A percentile compares a stretch with the other conserved stretches of the same genome.
These are phyloP conservation scores for Botrytis sinoallii DNA, from an alignment of 2,329 filamentous ascomycete species.

Conservation along the genomic window DNA sequence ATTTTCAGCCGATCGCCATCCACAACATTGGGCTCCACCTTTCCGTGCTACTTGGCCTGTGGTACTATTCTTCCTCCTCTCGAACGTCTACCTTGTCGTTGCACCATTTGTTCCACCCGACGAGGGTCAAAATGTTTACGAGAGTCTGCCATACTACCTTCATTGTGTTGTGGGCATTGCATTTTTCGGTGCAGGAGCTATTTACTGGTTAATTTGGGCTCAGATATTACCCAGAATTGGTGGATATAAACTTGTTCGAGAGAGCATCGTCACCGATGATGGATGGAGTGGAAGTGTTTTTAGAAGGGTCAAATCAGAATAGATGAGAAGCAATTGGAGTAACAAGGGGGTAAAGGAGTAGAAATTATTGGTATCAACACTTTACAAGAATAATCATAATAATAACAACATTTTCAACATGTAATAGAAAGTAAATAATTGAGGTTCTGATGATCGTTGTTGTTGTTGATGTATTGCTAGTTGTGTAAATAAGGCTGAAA, in stretches of 20 bases:
- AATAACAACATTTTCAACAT: background rate
- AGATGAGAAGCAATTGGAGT: background rate
- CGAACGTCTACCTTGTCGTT: slow-evolving; percentile 59
- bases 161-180: slow-evolving; percentile 56
- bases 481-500: background rate
- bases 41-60: slow-evolving; percentile 54
- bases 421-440: background rate
- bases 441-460: background rate
- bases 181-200: slow-evolving; percentile 50
- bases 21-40: slow-evolving; percentile 52
- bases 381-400: background rate
- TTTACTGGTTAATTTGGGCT: slow-evolving; percentile 58
- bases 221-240: slow-evolving; percentile 51
- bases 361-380: background rate
- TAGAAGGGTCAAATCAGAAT: slow-evolving; percentile 11
- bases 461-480: background rate
- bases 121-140: slow-evolving; percentile 52
- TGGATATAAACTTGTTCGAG: slow-evolving; percentile 53
- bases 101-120: slow-evolving; percentile 56
- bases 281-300: slow-evolving; percentile 50
- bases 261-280: slow-evolving; percentile 55
- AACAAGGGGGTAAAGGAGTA: background rate
- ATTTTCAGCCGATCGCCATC: slow-evolving; percentile 46
- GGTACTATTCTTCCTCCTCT: slow-evolving; percentile 56
- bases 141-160: slow-evolving; percentile 54